Base-by-base conservation (phyloP, 148 eudicot species). In the Bassia scoparia region DNA sequence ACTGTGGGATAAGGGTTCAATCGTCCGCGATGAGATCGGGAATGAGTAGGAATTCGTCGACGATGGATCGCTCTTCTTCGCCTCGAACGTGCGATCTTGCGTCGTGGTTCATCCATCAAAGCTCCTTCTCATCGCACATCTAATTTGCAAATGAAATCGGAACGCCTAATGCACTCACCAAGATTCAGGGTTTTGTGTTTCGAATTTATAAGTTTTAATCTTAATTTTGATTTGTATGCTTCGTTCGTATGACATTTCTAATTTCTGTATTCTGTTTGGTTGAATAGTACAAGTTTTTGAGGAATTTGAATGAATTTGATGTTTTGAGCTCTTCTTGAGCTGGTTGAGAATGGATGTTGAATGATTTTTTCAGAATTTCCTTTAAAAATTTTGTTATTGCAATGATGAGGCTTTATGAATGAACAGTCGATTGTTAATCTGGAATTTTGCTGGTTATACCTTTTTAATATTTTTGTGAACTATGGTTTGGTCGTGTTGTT, bases 91-190 rank as follows among this genome's bases (percentile, higher is more conserved):
- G 68, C 79, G 71, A 46, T n/a, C 83, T 82, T 55, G 87, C n/a
- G 87, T 0, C 79, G 81, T n/a, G 4, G 80, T 85, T 72, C 87
- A 80, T 7, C 85, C 87, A n/a, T 62, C 87, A 85, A n/a, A 66
- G 83, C 83, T 2, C 87, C 87, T 52, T 20, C 83, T 65, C 72
- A 80, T 21, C 87, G 87, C 26, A 80, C 83, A 82, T 85, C 79
- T 70, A n/a, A n/a, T 37, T 56, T 82, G 85, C 21, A 82, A n/a
- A 85, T 75, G 79, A n/a, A n/a, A 85, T 46, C 85, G 82, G 31
- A 85, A 82, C 6, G 63, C 80, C 31, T n/a, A 85, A 85, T 52
- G 65, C 80, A 41, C 71, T 78, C 35, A 71, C 60, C 71, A 82
- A 82, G n/a, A 75, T 85, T 85, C 78, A 80, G 77, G 87, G 87